Conservation (phyloP, 2,329 filamentous ascomycete genomes). For the Talaromyces sp. region DNA sequence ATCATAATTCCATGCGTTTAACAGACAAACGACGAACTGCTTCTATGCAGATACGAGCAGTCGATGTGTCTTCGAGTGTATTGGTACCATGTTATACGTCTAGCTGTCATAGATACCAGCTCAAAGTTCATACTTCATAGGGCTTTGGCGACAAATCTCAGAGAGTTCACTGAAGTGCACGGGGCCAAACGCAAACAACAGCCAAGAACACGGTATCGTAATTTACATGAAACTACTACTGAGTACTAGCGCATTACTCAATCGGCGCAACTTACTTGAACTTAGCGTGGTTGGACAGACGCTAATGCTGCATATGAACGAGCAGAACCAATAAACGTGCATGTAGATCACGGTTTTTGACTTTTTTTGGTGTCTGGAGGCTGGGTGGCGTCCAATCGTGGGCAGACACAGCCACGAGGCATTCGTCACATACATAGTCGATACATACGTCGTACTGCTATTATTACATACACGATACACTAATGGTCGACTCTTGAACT, state of each 20-base stretch:
- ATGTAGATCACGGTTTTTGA: background rate
- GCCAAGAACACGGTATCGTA: background rate
- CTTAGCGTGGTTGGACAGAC: background rate
- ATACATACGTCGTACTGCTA: background rate
- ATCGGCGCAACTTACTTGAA: background rate
- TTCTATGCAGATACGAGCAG: background rate
- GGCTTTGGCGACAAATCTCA: conserved; percentile 2
- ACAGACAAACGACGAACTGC: background rate
- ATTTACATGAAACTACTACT: background rate
- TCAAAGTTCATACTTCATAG: background rate
- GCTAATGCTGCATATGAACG: background rate
- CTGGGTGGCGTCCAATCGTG: background rate
- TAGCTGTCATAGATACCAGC: background rate
- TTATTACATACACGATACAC: conserved; percentile 1
- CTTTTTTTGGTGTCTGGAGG: background rate
- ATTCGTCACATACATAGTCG: background rate
- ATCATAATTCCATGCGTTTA: background rate
- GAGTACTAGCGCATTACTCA: background rate
- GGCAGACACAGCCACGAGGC: conserved; percentile 1
- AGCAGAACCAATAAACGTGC: background rate
- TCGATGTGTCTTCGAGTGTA: background rate
- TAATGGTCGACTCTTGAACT: background rate
- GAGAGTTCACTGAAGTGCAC: conserved; percentile 3
- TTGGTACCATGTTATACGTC: background rate
- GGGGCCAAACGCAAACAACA: background rate